These are phyloP conservation scores for Naganishia friedmannii DNA, from an alignment of 768 basidiomycete genomes.

Conservation along the genomic window DNA sequence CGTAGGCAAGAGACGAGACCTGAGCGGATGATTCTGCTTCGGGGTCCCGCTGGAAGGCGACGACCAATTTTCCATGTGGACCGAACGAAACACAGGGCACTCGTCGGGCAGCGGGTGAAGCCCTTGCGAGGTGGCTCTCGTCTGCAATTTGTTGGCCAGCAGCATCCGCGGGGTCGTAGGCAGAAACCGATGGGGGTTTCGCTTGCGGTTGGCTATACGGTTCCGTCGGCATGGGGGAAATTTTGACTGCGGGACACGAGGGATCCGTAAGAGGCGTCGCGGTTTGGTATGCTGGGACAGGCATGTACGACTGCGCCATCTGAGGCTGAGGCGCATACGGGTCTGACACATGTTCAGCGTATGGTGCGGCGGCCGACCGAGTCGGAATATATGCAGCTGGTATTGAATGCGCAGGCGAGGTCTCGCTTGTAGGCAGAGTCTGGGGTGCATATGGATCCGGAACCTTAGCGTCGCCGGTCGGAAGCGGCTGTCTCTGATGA, in stretches of 20 bases:
- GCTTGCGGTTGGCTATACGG: neutral
- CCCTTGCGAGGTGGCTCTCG: slow-evolving; percentile 24
- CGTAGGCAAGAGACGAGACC: slow-evolving; percentile 53
- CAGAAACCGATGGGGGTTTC: slow-evolving; percentile 16
- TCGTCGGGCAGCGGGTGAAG: slow-evolving; percentile 10
- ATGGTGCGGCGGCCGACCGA: slow-evolving; percentile 1
- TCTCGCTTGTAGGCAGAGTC: too few species aligned
- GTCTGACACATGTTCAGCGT: slow-evolving; percentile 6
- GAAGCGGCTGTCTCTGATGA: neutral
- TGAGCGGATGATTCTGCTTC: slow-evolving; percentile 14
- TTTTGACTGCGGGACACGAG: neutral
- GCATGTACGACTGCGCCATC: neutral
- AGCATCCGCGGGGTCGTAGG: slow-evolving; percentile 22
- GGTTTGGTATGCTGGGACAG: neutral
- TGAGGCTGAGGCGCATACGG: slow-evolving; percentile 5
- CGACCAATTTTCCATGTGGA: slow-evolving; percentile 79
- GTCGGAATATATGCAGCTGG: neutral
- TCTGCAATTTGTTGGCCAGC: neutral
- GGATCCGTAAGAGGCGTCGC: neutral
- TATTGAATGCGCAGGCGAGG: neutral
- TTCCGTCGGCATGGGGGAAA: neutral
- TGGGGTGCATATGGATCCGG: slow-evolving; percentile 19
- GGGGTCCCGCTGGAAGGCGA: slow-evolving; percentile 65
- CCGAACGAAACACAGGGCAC: slow-evolving; percentile 77
- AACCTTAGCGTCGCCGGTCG: neutral